A percentile compares a stretch with the other conserved stretches of the same genome.
phyloP scores from a whole-genome alignment of 2,329 filamentous ascomycete genomes.

The Drechmeria coniospora region DNA sequence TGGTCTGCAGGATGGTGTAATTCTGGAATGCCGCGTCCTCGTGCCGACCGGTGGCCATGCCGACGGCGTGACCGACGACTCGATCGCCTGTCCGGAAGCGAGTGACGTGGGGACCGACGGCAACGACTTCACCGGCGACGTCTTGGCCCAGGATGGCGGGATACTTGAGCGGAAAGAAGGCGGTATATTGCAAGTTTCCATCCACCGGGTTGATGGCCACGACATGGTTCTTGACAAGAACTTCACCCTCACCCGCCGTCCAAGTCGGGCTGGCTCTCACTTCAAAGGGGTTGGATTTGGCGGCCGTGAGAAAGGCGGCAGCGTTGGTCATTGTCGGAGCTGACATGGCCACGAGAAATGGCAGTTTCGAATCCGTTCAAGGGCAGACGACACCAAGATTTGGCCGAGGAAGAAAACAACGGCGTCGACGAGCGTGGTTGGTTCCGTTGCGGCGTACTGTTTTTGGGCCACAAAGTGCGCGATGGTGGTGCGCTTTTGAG shows the following conservation, averaged over 20 bases:
- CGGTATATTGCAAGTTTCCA: constrained; percentile 9
- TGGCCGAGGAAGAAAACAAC: too few relatives aligned
- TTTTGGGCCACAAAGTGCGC: too few relatives aligned
- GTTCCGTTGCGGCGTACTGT: too few relatives aligned
- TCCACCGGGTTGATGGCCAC: constrained; percentile 18
- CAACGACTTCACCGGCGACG: constrained; percentile 16
- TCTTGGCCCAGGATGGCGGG: constrained; percentile 16
- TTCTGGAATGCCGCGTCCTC: constrained; percentile 7
- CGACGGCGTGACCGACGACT: constrained; percentile 12
- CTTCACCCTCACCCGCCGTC: constrained; percentile 4
- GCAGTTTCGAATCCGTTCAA: too few relatives aligned
- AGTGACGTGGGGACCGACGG: constrained; percentile 11
- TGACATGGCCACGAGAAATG: background rate
- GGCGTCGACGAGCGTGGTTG: too few relatives aligned
- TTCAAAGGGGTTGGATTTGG: background rate
- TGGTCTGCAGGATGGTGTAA: constrained; percentile 5
- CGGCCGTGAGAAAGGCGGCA: background rate
- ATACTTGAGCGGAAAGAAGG: constrained; percentile 10
- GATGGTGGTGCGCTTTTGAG: too few relatives aligned
- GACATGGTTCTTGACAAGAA: constrained; percentile 14
- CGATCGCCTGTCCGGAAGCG: constrained; percentile 9
- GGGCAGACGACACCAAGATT: too few relatives aligned
- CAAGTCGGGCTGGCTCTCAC: background rate
- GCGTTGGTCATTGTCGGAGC: background rate
- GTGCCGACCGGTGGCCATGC: constrained; percentile 14